Evolutionary conservation across 805 yeast species (phyloP).

Genomic region (Nakazawaea molendinolei): DNA sequence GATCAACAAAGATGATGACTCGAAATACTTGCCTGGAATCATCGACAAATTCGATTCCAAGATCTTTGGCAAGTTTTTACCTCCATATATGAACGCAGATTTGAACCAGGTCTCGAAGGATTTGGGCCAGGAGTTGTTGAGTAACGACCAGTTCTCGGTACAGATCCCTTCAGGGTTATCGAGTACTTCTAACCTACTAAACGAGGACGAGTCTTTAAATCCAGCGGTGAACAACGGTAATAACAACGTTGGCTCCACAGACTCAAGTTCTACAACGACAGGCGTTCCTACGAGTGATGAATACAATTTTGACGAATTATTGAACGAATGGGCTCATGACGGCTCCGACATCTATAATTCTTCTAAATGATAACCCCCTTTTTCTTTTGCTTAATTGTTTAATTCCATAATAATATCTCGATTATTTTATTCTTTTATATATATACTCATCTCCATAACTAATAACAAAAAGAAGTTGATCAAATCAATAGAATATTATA

Average conservation of each 20-base stretch:
- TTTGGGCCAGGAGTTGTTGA: constrained; percentile 4
- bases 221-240: no score
- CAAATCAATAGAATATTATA: no score
- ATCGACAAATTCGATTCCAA: constrained; percentile 83
- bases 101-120: constrained; percentile 4
- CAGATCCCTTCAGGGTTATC: constrained; percentile 26
- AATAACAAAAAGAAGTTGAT: no score
- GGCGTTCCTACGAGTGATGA: constrained; percentile 3
- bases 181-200: constrained; percentile 22
- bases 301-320: constrained; percentile 11
- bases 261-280: no score
- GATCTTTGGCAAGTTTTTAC: constrained; percentile 74
- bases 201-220: neutral
- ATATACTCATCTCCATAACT: no score
- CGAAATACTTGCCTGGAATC: constrained; percentile 68
- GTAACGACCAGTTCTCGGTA: constrained; percentile 1
- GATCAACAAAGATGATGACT: constrained; percentile 9
- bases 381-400: no score
- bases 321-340: constrained; percentile 12
- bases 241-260: no score
- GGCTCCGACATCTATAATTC: no score
- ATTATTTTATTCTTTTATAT: no score
- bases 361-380: no score
- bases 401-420: no score
- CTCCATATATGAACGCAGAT: constrained; percentile 63